Percentiles rank a stretch among this genome's conserved stretches.
Conservation (phyloP, 768 basidiomycete species). For the Phlegmacium glaucopus region DNA sequence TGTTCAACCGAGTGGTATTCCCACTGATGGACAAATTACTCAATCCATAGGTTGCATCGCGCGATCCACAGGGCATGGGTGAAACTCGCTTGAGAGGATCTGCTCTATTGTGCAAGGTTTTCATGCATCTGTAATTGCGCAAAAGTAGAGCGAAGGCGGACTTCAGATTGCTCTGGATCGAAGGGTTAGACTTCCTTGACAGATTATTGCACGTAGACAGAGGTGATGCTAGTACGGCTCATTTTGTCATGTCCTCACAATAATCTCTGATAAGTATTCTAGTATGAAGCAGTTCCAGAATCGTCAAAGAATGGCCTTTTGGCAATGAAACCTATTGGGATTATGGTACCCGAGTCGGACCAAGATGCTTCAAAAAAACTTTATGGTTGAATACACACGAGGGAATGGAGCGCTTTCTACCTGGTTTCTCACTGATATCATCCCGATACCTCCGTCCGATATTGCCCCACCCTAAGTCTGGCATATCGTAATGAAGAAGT, state of each 20-base stretch:
- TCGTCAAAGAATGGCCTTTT: conserved; percentile 95
- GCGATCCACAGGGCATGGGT: conserved; percentile 84
- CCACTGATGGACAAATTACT: conserved; percentile 90
- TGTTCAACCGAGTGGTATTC: conserved; percentile 88
- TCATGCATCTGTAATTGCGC: conserved; percentile 88
- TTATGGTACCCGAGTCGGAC: conserved; percentile 65
- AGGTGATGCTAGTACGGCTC: conserved; percentile 71
- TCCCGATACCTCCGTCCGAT: conserved; percentile 35
- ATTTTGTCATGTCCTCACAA: neutral
- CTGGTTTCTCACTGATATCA: conserved; percentile 76
- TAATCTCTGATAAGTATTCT: neutral
- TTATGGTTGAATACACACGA: conserved; percentile 87
- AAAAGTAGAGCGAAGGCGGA: conserved; percentile 58
- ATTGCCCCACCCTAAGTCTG: conserved; percentile 8
- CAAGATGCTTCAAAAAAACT: conserved; percentile 59
- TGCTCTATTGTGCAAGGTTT: conserved; percentile 90
- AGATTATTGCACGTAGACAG: conserved; percentile 84
- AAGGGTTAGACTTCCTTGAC: conserved; percentile 85
- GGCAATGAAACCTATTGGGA: conserved; percentile 88
- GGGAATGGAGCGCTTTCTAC: conserved; percentile 87
- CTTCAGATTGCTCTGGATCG: conserved; percentile 79
- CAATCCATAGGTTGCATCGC: conserved; percentile 72
- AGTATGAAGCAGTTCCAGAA: conserved; percentile 96
- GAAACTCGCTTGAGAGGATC: conserved; percentile 88
- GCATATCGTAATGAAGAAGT: conserved; percentile 4